Evolutionary conservation across 371 early-diverging fungal genomes (phyloP).

Genomic region (Nematocida sp.): DNA sequence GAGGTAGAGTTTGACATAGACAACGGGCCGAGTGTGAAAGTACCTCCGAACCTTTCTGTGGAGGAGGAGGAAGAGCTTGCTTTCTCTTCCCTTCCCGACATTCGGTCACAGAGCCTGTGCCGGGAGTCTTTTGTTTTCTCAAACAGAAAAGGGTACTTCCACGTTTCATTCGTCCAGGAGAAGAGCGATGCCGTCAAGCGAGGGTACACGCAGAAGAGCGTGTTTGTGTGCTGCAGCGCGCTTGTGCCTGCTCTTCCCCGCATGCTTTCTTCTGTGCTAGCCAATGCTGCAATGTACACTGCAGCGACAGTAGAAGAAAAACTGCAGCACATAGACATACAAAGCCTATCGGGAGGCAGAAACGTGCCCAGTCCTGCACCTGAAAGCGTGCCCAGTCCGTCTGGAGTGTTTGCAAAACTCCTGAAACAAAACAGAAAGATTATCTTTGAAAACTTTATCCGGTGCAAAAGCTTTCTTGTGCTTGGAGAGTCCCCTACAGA

Average conservation of each 20-base stretch:
- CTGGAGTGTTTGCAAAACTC: background rate
- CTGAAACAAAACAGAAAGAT: background rate
- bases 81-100: background rate
- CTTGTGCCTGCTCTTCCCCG: background rate
- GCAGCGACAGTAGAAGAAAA: background rate
- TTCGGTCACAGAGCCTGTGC: background rate
- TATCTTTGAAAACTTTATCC: constrained; percentile 11
- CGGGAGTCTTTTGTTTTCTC: background rate
- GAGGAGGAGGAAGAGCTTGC: background rate
- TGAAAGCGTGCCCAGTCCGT: background rate
- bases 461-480: constrained; percentile 9
- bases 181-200: background rate
- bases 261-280: background rate
- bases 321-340: background rate
- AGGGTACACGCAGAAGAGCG: constrained; percentile 1
- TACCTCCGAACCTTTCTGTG: background rate
- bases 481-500: background rate
- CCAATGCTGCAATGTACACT: background rate
- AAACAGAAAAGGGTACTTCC: background rate
- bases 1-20: constrained; percentile 8
- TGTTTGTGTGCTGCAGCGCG: background rate
- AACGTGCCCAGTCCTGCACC: background rate
- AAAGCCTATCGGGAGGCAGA: background rate
- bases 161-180: background rate
- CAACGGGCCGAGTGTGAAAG: background rate